Conservation (phyloP, 495 filamentous ascomycete species). For the Symbiotaphrina buchneri region DNA sequence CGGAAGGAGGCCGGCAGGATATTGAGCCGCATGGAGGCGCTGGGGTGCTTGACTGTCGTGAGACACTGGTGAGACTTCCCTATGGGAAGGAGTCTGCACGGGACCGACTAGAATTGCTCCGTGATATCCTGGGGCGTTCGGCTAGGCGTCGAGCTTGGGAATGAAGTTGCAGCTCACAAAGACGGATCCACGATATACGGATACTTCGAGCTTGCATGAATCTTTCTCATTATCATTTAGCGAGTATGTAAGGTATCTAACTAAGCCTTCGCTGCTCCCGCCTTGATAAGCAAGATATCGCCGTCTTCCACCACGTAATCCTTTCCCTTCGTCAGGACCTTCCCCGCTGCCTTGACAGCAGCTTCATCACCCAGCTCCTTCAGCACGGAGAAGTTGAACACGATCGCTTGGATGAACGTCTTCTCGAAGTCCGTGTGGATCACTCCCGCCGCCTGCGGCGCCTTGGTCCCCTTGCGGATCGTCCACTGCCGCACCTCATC, state of each 20-base stretch:
- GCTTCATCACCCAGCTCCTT: conserved; percentile 77
- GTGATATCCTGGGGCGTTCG: no score
- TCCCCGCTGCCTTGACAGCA: conserved; percentile 76
- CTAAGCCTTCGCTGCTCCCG: conserved; percentile 74
- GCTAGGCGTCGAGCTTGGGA: no score
- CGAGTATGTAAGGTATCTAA: no score
- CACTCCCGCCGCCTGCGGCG: conserved; percentile 88
- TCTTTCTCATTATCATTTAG: no score
- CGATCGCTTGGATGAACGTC: conserved; percentile 94
- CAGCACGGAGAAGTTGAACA: conserved; percentile 63
- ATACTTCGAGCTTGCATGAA: no score
- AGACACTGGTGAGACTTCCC: conserved; percentile 39
- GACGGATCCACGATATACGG: no score
- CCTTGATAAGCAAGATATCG: conserved; percentile 76
- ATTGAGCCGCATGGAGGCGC: conserved; percentile 34
- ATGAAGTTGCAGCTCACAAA: no score
- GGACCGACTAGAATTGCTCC: no score
- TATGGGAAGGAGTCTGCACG: no score
- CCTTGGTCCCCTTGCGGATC: conserved; percentile 88
- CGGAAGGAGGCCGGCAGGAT: conserved; percentile 58
- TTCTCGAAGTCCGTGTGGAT: conserved; percentile 97
- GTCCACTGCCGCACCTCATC: conserved; percentile 99
- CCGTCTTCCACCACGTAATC: conserved; percentile 75
- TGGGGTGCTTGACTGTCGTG: conserved; percentile 19
- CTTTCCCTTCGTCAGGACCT: conserved; percentile 97